Conservation (phyloP, 768 basidiomycete species). For the Nevesoporus exiguus region DNA sequence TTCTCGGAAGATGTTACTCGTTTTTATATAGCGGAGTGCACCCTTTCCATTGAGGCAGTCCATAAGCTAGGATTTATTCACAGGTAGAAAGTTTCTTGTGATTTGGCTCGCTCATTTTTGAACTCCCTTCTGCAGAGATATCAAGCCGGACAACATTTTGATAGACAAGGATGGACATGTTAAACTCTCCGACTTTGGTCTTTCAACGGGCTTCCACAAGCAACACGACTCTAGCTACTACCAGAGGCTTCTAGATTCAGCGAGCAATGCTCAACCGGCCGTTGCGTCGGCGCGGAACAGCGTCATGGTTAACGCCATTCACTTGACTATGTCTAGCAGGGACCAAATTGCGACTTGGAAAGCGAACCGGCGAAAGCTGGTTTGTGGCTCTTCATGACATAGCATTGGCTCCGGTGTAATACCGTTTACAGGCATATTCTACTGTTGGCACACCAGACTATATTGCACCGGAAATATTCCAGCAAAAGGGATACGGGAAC, state of each 20-base stretch:
- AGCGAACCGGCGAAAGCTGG: constrained; percentile 93
- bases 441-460: constrained; percentile 98
- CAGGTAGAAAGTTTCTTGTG: constrained; percentile 47
- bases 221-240: constrained; percentile 97
- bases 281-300: constrained; percentile 71
- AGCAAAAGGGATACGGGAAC: constrained; percentile 95
- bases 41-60: constrained; percentile 95
- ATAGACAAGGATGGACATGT: constrained; percentile 93
- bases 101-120: neutral
- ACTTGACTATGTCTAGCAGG: constrained; percentile 91
- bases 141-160: constrained; percentile 96
- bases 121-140: constrained; percentile 59
- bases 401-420: constrained; percentile 1
- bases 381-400: constrained; percentile 34
- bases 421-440: constrained; percentile 74
- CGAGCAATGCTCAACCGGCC: constrained; percentile 42
- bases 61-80: constrained; percentile 98
- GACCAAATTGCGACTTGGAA: constrained; percentile 98
- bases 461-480: constrained; percentile 96
- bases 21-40: constrained; percentile 99
- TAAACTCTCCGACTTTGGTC: constrained; percentile 97
- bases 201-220: constrained; percentile 99
- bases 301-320: constrained; percentile 96
- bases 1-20: constrained; percentile 97
- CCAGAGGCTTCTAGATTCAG: constrained; percentile 76